Evolutionary conservation across 139 green algal species (phyloP).

Genomic region (Zygnema cylindricum): DNA sequence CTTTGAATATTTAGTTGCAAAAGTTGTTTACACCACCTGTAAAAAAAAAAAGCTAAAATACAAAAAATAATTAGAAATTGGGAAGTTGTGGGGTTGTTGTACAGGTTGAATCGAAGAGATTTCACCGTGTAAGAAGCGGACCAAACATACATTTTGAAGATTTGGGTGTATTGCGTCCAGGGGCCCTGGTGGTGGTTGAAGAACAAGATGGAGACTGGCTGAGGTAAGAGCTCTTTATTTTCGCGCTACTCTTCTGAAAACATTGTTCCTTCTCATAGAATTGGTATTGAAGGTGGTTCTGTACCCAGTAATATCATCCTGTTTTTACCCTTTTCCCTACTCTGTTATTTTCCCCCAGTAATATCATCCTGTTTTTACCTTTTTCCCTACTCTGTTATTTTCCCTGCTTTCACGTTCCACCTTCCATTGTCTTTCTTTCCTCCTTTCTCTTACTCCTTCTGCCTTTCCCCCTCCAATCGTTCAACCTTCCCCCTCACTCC

Average conservation of each 20-base stretch:
- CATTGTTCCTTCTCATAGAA: too few species aligned
- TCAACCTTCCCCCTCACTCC: too few species aligned
- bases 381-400: too few species aligned
- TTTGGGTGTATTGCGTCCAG: not conserved
- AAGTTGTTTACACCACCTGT: not conserved
- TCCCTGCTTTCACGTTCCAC: too few species aligned
- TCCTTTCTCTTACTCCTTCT: too few species aligned
- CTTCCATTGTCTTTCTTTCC: too few species aligned
- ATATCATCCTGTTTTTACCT: too few species aligned
- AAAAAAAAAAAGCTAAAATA: too few species aligned
- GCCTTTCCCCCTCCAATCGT: too few species aligned
- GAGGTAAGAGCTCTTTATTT: not conserved
- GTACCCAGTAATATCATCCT: not conserved
- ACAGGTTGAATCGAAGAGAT: not conserved
- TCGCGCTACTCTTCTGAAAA: not conserved
- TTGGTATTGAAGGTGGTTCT: not conserved
- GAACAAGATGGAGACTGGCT: not conserved
- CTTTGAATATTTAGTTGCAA: not conserved
- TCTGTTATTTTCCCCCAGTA: not conserved
- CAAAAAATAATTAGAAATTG: too few species aligned
- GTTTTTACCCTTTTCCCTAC: not conserved
- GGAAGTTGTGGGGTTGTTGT: not conserved
- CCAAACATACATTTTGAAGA: not conserved
- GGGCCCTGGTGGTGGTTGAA: not conserved
- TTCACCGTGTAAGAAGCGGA: not conserved